Evolutionary conservation across 83 land plant genomes (phyloP).

Genomic region (Isoetes engelmannii): DNA sequence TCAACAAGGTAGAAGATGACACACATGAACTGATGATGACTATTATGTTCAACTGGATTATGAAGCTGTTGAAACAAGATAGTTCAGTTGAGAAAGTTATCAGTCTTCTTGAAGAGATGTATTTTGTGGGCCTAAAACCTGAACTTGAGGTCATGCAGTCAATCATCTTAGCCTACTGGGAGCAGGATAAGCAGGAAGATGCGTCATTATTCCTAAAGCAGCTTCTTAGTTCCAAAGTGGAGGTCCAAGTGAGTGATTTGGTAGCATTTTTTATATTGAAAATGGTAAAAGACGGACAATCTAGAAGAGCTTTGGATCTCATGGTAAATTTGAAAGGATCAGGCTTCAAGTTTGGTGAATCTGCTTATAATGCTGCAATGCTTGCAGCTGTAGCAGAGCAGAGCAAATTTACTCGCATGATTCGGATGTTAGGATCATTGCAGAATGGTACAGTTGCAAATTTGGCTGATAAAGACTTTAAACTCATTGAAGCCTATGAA

Average conservation of each 20-base stretch:
- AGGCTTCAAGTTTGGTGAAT: constrained; percentile 55
- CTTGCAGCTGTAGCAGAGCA: constrained; percentile 27
- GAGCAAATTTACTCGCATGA: constrained; percentile 47
- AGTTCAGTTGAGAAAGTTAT: constrained; percentile 56
- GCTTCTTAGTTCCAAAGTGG: constrained; percentile 38
- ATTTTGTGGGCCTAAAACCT: constrained; percentile 69
- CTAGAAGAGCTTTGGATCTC: constrained; percentile 50
- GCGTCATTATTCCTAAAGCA: constrained; percentile 58
- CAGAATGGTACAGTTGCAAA: constrained; percentile 42
- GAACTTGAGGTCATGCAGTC: constrained; percentile 66
- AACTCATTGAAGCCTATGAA: constrained; percentile 50
- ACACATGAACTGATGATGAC: constrained; percentile 80
- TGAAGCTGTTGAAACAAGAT: constrained; percentile 48
- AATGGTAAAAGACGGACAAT: constrained; percentile 21
- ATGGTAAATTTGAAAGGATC: constrained; percentile 47
- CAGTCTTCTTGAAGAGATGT: constrained; percentile 62
- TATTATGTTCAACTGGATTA: constrained; percentile 69
- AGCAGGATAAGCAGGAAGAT: constrained; percentile 48
- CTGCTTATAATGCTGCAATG: constrained; percentile 43
- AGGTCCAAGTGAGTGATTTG: constrained; percentile 24
- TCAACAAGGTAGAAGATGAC: constrained; percentile 60
- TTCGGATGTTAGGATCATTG: constrained; percentile 45
- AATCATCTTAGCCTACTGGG: constrained; percentile 68
- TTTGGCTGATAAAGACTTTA: constrained; percentile 36
- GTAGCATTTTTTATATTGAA: constrained; percentile 19